Evolutionary conservation across 306 rosid genomes (phyloP).

Genomic region (Medicago ruthenica): DNA sequence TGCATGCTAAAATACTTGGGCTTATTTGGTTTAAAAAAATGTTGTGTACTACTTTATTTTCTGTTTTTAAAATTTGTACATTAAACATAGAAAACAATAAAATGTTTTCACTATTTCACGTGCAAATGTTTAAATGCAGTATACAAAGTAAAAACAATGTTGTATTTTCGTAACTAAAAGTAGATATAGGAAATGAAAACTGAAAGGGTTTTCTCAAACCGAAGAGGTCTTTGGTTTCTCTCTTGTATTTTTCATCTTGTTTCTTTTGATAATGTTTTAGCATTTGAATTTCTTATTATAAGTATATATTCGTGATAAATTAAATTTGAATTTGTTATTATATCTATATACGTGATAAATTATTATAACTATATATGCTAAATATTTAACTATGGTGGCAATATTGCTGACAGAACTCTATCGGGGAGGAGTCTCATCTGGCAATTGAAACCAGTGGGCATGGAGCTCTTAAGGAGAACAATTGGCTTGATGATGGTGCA

Average conservation of each 20-base stretch:
- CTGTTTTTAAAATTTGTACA: not conserved
- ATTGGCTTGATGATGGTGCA: slow-evolving; percentile 99
- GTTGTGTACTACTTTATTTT: not conserved
- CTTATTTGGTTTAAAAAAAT: not conserved
- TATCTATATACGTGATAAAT: not conserved
- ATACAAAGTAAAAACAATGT: not conserved
- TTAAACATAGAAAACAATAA: too few relatives aligned
- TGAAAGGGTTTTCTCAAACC: not conserved
- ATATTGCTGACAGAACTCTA: slow-evolving; percentile 68
- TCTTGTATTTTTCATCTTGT: not conserved
- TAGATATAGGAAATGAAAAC: not conserved
- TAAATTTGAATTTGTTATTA: not conserved
- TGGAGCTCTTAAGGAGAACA: slow-evolving; percentile 98
- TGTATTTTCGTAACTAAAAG: slow-evolving; percentile 1
- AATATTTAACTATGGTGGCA: slow-evolving; percentile 39
- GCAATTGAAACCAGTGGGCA: slow-evolving; percentile 99
- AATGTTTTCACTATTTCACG: not conserved
- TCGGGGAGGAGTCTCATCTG: slow-evolving; percentile 90
- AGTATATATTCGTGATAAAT: not conserved
- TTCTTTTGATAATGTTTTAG: slow-evolving; percentile 2
- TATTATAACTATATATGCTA: slow-evolving; percentile 16
- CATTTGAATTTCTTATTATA: slow-evolving; percentile 25
- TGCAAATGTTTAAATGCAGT: slow-evolving; percentile 10
- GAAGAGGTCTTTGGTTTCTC: slow-evolving; percentile 2
- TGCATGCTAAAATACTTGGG: slow-evolving; percentile 14